Percentiles rank a stretch among this genome's conserved stretches.
Conservation (phyloP, 129 eudicot genomes). For the Sambucus nigra region DNA sequence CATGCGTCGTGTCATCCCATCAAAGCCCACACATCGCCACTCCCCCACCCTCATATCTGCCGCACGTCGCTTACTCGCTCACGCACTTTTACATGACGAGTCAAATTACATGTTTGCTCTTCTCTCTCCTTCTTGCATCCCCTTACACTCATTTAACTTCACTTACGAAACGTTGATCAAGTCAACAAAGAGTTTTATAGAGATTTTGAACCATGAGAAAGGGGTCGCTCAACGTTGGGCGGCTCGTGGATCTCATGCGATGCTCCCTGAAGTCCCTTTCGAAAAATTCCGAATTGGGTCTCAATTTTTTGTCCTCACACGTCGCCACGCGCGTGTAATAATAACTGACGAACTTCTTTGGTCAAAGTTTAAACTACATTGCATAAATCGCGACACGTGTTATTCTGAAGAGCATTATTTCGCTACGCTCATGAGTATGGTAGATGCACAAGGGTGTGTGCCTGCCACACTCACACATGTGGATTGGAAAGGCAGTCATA, state of each 20-base stretch:
- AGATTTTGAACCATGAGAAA: conserved; percentile 44
- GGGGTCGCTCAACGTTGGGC: conserved; percentile 56
- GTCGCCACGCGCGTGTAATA: conserved; percentile 56
- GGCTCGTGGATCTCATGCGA: conserved; percentile 73
- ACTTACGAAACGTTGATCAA: conserved; percentile 28
- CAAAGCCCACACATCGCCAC: conserved; percentile 61
- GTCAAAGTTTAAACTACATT: conserved; percentile 67
- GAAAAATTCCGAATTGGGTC: conserved; percentile 70
- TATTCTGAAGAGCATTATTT: conserved; percentile 90
- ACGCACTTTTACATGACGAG: conserved; percentile 60
- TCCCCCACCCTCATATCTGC: conserved; percentile 44
- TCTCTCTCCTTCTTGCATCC: conserved; percentile 70
- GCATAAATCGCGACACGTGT: conserved; percentile 45
- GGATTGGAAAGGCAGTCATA: conserved; percentile 51
- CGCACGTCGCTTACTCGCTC: conserved; percentile 55
- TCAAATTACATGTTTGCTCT: conserved; percentile 63
- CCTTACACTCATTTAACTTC: conserved; percentile 66
- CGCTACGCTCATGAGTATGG: conserved; percentile 72
- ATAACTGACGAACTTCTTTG: conserved; percentile 53
- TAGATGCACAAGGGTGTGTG: conserved; percentile 48
- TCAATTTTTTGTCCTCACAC: conserved; percentile 65
- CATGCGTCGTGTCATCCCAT: conserved; percentile 51
- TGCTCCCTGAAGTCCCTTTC: conserved; percentile 65
- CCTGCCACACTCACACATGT: conserved; percentile 82
- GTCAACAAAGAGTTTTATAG: conserved; percentile 58